Evolutionary conservation across 192 early-diverging fungal species (phyloP), one percentile per base, ranked within the genome.

Genomic region (Umbelopsis sp.): DNA sequence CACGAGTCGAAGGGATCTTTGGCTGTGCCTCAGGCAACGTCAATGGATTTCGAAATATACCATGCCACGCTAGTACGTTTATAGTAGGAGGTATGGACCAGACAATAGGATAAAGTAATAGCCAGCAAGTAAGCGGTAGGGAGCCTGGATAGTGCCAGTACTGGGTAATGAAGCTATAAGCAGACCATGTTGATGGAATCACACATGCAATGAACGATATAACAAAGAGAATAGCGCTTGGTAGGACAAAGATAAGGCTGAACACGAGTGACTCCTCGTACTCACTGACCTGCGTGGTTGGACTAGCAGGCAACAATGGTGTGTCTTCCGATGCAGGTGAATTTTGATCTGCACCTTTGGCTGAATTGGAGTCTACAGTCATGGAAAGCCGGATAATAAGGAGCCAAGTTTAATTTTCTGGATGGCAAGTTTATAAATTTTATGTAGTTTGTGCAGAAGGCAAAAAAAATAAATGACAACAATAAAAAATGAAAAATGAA

Each of bases 51-150:
- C 30, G 48, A 23, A 69, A 69, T 22, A 69, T 69, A 23, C 67
- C 67, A 46, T 69, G 67, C 67, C 67, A 69, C 20, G 67, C 67
- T n/a, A 69, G 20, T 27, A 69, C 30, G 25, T 69, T 69, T 30
- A 69, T 52, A n/a, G 48, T 69, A 9, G 51, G 47, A 9, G 67
- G 67, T 9, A 69, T 18, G 11, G 67, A 69, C 67, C 67, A 69
- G 11, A 49, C 67, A 41, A 69, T 69, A 21, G 67, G 48, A 35
- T 69, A 69, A 35, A 46, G 8, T 23, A 69, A 37, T 23, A 52
- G 27, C 67, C 67, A 69, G 25, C 48, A 52, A 2, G 67, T 49
- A 9, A 69, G 46, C 2, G 51, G 49, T 7, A 69, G 12, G 3
- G 67, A 69, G 44, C 67, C 67, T 21, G 67, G 46, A 23, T 69